Percentiles rank a stretch among this genome's conserved stretches.
These are phyloP conservation scores for Celoporthe dispersa DNA, from an alignment of 2,329 filamentous ascomycete species.

Conservation along the genomic window DNA sequence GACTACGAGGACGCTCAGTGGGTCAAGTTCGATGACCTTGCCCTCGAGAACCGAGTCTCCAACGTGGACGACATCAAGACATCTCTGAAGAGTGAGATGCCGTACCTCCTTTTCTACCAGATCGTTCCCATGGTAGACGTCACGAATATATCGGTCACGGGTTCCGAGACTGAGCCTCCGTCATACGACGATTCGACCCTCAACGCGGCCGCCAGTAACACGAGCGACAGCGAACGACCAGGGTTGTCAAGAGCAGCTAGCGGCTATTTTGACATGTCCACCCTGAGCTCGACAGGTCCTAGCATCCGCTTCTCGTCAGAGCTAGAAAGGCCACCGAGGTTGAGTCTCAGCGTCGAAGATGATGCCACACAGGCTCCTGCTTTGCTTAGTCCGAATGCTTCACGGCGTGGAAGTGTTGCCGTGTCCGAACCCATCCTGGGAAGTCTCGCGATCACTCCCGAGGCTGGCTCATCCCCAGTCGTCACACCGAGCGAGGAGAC, in stretches of 20 bases:
- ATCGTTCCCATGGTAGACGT: constrained; percentile 84
- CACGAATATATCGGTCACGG: constrained; percentile 51
- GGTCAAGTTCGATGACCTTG: constrained; percentile 92
- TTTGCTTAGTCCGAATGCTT: constrained; percentile 38
- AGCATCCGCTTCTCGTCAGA: constrained; percentile 63
- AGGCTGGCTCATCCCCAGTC: constrained; percentile 43
- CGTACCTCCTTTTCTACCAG: constrained; percentile 94
- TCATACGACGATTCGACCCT: constrained; percentile 60
- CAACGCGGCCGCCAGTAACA: constrained; percentile 41
- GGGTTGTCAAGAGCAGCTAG: constrained; percentile 43
- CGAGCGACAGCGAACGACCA: constrained; percentile 35
- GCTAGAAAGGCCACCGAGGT: constrained; percentile 52
- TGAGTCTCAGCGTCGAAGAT: constrained; percentile 52
- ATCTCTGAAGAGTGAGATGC: constrained; percentile 82
- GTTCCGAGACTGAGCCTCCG: constrained; percentile 56
- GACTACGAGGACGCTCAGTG: constrained; percentile 76
- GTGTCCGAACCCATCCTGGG: constrained; percentile 47
- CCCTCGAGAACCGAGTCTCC: constrained; percentile 67
- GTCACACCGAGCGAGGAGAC: constrained; percentile 57
- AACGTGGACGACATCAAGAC: constrained; percentile 78
- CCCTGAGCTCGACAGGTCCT: constrained; percentile 45
- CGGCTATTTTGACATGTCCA: constrained; percentile 51
- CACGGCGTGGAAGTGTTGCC: constrained; percentile 56
- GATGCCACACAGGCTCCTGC: constrained; percentile 41
- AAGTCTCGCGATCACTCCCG: constrained; percentile 28